Evolutionary conservation across 129 eudicot genomes (phyloP), one percentile per base, ranked within the genome.

Genomic region (Heracleum sosnowskyi): DNA sequence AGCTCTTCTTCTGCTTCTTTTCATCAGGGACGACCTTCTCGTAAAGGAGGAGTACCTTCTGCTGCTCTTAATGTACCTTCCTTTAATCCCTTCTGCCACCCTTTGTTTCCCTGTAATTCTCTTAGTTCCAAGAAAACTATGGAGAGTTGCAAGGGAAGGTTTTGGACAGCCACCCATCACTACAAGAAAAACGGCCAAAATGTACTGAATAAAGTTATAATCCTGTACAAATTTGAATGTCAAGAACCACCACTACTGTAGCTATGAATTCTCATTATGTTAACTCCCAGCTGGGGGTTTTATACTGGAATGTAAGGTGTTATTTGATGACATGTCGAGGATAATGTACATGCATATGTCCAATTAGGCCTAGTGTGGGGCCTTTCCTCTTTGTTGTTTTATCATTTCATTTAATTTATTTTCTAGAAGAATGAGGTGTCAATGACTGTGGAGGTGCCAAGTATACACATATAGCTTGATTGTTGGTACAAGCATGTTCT

Each of bases 401-500:
- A 39, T 40, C 60, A 51, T 71, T 69, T 24, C 35, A 72, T 72
- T n/a, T 29, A 41, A 40, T 72, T 24, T 40, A 2, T 42, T 42
- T 72, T 72, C 24, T 40, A 40, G 31, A 41, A 26, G 49, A 40
- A 72, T 70, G 46, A 12, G 53, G 53, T 72, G 53, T 72, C 53
- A 72, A n/a, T 72, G 76, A 72, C 40, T 39, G 76, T 72, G 76
- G 51, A 36, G 41, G 35, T 72, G 86, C 81, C 82, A 89, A 79
- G 89, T 85, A 86, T 60, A 26, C 69, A 60, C 5, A 24, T n/a
- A 60, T 7, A 80, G 78, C 75, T 69, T 82, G 28, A 24, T 72
- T 77, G 79, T 68, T 80, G 74, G 70, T 72, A 82, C 80, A 87
- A 79, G 89, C 93, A 91, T 87, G 96, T 91, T 88, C 90, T 88